A percentile compares a stretch with the other conserved stretches of the same genome.
These are phyloP conservation scores for Eleusine coracana DNA, from an alignment of 176 grass and related monocot genomes.

Conservation along the genomic window DNA sequence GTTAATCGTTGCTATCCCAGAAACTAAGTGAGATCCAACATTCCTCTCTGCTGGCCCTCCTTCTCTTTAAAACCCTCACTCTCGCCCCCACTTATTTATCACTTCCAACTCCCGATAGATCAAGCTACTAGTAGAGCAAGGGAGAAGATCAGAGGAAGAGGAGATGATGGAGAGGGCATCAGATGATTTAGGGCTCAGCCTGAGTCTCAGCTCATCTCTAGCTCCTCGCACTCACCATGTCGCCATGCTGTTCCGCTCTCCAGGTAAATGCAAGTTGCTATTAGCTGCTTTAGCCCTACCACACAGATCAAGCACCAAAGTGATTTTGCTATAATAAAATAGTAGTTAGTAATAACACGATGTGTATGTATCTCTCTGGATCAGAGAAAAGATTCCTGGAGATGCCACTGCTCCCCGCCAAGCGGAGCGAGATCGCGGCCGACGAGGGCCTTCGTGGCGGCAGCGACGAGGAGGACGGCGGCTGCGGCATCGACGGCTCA, in stretches of 20 bases:
- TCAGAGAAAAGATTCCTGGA: slow-evolving; percentile 53
- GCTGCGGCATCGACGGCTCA: slow-evolving; percentile 61
- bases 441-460: slow-evolving; percentile 56
- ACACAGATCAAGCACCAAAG: background rate
- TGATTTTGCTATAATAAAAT: too few relatives aligned
- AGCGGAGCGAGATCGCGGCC: slow-evolving; percentile 35
- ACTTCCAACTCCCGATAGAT: slow-evolving; percentile 29
- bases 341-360: background rate
- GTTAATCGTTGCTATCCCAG: slow-evolving; percentile 62
- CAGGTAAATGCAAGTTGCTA: slow-evolving; percentile 43
- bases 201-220: slow-evolving; percentile 71
- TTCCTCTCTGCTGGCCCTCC: slow-evolving; percentile 33
- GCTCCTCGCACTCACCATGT: slow-evolving; percentile 48
- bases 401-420: slow-evolving; percentile 55
- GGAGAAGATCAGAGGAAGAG: background rate
- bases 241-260: slow-evolving; percentile 47
- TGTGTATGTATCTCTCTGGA: background rate
- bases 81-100: slow-evolving; percentile 54
- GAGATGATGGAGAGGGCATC: slow-evolving; percentile 59
- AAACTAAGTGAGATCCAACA: slow-evolving; percentile 65
- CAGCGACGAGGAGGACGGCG: slow-evolving; percentile 79
- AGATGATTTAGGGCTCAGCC: slow-evolving; percentile 77
- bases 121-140: background rate
- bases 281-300: background rate
- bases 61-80: slow-evolving; percentile 60